A percentile compares a stretch with the other conserved stretches of the same genome.
Conservation (phyloP, 2,329 filamentous ascomycete species). For the Fusarium equiseti region DNA sequence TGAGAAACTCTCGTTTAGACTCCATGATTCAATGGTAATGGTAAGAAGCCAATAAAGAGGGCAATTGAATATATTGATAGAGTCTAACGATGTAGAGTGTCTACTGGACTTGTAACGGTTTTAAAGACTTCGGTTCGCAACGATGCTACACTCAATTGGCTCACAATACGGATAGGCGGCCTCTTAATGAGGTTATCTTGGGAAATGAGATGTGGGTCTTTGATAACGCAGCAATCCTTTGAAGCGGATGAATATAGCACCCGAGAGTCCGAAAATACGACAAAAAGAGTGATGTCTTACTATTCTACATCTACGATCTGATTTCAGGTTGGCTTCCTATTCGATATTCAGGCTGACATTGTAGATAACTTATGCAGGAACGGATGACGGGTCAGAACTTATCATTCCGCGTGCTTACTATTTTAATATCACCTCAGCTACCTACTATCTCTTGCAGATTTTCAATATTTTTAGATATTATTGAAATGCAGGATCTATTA, state of each 20-base stretch:
- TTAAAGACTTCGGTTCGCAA: neutral
- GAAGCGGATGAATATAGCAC: neutral
- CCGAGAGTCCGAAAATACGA: slow-evolving; percentile 13
- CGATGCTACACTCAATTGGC: neutral
- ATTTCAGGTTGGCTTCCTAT: neutral
- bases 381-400: neutral
- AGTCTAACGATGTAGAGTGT: neutral
- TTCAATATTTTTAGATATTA: neutral
- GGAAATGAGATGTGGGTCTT: slow-evolving; percentile 11
- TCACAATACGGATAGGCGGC: slow-evolving; percentile 20
- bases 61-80: neutral
- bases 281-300: neutral
- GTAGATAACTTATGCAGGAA: neutral
- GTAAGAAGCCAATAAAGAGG: neutral
- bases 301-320: neutral
- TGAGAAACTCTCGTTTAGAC: slow-evolving; percentile 23
- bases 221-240: slow-evolving; percentile 6
- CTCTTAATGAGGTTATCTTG: slow-evolving; percentile 17
- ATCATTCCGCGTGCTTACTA: neutral
- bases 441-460: neutral
- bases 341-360: neutral
- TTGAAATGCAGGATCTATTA: neutral
- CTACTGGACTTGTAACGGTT: neutral
- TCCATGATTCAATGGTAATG: slow-evolving; percentile 19
- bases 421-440: neutral